Conservation (phyloP, 179 eudicot species). For the Actinidia polygama region DNA sequence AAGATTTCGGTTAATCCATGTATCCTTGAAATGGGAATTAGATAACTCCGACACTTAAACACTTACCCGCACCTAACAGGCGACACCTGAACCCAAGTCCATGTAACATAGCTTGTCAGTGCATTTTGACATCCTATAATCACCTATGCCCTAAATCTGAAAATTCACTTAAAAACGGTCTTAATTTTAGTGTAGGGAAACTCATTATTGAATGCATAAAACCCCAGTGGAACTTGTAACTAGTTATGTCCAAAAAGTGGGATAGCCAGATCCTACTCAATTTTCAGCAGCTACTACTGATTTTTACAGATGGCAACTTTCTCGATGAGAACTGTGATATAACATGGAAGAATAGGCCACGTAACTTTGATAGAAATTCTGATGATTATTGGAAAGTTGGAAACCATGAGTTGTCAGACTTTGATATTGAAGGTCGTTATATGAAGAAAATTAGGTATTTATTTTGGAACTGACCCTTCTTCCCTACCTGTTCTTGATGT, state of each 20-base stretch:
- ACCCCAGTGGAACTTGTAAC: not conserved
- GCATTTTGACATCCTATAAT: not conserved
- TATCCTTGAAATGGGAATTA: too few species aligned
- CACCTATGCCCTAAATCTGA: not conserved
- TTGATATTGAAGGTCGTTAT: slow-evolving; percentile 34
- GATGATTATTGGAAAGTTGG: slow-evolving; percentile 34
- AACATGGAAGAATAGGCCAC: slow-evolving; percentile 30
- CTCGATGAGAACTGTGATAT: slow-evolving; percentile 35
- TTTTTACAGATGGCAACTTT: slow-evolving; percentile 36
- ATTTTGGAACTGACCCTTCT: slow-evolving; percentile 5
- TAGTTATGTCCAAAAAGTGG: not conserved
- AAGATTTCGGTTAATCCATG: too few species aligned
- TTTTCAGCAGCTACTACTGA: slow-evolving; percentile 33
- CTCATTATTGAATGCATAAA: not conserved
- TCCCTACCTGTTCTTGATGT: not conserved
- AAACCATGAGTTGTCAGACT: slow-evolving; percentile 39
- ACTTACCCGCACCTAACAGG: too few species aligned
- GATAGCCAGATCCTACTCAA: slow-evolving; percentile 6
- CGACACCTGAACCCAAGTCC: too few species aligned
- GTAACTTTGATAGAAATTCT: slow-evolving; percentile 25
- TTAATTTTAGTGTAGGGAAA: not conserved
- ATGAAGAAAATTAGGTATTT: slow-evolving; percentile 47
- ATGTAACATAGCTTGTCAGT: not conserved
- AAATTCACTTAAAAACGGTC: not conserved
- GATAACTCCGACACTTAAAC: too few species aligned